Evolutionary conservation across 176 grass and related monocot genomes (phyloP).

Genomic region (Guadua angustifolia): DNA sequence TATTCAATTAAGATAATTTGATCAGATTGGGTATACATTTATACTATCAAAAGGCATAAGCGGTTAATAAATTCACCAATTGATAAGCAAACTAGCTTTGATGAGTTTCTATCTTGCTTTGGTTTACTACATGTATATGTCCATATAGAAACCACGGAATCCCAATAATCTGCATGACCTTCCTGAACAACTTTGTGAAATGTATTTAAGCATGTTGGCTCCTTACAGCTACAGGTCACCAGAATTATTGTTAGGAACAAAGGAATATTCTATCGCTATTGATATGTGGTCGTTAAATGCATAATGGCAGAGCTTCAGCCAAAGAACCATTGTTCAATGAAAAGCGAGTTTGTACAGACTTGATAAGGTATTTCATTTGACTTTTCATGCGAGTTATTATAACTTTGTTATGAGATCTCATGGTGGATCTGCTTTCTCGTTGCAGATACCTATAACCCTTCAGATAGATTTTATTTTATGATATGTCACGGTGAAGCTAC

Average conservation of each 20-base stretch:
- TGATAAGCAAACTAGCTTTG: not conserved
- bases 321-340: constrained; percentile 97
- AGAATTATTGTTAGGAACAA: constrained; percentile 88
- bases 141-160: not conserved
- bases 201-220: not conserved
- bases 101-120: not conserved
- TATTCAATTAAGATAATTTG: constrained; percentile 3
- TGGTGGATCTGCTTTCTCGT: constrained; percentile 4
- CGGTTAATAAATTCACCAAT: not conserved
- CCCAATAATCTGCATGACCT: not conserved
- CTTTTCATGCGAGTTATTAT: not conserved
- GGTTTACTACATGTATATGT: not conserved
- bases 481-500: too few relatives aligned
- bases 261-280: constrained; percentile 97
- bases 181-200: not conserved
- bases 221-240: constrained; percentile 69
- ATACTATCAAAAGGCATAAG: not conserved
- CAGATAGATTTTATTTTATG: too few relatives aligned
- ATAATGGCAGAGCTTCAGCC: constrained; percentile 97
- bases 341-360: constrained; percentile 91
- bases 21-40: not conserved
- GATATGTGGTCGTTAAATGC: constrained; percentile 99
- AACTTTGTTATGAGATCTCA: constrained; percentile 3
- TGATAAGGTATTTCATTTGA: constrained; percentile 69
- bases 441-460: constrained; percentile 18